These are phyloP conservation scores for Talaromyces piceae DNA, from an alignment of 2,329 filamentous ascomycete species.

Conservation along the genomic window DNA sequence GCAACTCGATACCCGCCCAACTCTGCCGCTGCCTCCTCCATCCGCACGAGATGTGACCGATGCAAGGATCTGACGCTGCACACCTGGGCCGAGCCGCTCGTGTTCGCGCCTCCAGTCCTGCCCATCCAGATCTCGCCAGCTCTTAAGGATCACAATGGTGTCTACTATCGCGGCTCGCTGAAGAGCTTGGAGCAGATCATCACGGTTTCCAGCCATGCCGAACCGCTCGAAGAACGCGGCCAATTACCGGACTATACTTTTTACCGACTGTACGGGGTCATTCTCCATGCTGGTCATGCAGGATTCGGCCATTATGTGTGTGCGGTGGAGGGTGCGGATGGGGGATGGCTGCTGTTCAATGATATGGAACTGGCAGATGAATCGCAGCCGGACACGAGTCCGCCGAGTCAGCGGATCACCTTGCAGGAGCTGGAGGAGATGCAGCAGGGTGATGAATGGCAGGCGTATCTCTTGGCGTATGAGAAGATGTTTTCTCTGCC, in stretches of 20 bases:
- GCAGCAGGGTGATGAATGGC: not conserved
- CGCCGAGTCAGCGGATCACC: not conserved
- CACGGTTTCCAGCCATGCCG: not conserved
- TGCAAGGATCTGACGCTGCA: not conserved
- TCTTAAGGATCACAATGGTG: not conserved
- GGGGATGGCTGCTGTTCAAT: conserved; percentile 15
- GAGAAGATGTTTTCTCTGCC: not conserved
- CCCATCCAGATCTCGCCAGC: not conserved
- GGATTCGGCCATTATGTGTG: conserved; percentile 18
- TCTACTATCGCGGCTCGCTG: not conserved
- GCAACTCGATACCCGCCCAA: not conserved
- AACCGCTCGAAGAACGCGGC: not conserved
- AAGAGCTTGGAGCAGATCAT: not conserved
- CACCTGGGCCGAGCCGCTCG: not conserved
- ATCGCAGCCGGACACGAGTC: not conserved
- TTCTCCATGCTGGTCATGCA: conserved; percentile 15
- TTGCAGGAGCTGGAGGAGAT: not conserved
- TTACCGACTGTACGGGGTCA: conserved; percentile 21
- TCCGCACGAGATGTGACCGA: not conserved
- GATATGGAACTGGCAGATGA: not conserved
- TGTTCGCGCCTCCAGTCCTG: not conserved
- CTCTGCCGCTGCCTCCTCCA: not conserved
- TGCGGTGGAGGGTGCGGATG: not conserved
- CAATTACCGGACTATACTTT: conserved; percentile 4
- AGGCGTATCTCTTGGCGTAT: conserved; percentile 2